phyloP scores from a whole-genome alignment of 1,139 yeast genomes.

The Candida dubliniensis region DNA sequence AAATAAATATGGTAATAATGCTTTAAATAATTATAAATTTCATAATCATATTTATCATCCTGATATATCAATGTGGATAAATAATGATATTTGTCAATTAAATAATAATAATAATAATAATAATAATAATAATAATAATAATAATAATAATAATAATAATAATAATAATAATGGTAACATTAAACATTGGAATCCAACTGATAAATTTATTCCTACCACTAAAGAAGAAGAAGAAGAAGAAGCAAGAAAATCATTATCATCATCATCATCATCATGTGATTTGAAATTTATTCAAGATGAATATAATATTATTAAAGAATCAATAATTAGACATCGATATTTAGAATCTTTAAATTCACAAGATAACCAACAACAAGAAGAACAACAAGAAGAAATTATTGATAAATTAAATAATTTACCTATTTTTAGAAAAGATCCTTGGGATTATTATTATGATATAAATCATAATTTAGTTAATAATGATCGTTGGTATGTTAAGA shows the following conservation, averaged over 20 bases:
- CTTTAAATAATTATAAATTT: conserved; percentile 30
- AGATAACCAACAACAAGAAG: conserved; percentile 6
- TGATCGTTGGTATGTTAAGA: conserved; percentile 27
- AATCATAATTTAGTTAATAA: conserved; percentile 20
- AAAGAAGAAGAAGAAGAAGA: too few relatives aligned
- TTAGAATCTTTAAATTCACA: conserved; percentile 25
- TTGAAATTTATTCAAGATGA: conserved; percentile 32
- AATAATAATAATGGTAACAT: too few relatives aligned
- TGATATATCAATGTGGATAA: conserved; percentile 47
- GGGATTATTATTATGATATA: conserved; percentile 41
- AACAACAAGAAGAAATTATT: conserved; percentile 5
- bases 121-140: too few relatives aligned
- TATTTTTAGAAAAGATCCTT: conserved; percentile 38
- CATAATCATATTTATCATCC: conserved; percentile 37
- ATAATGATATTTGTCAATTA: conserved; percentile 29
- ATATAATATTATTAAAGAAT: conserved; percentile 27
- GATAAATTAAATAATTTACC: conserved; percentile 28
- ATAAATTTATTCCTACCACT: too few relatives aligned
- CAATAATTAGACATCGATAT: conserved; percentile 27
- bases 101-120: too few relatives aligned
- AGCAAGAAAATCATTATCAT: too few relatives aligned
- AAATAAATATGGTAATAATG: conserved; percentile 39
- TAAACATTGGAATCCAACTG: too few relatives aligned
- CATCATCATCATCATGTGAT: conserved; percentile 17
- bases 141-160: too few relatives aligned